Conservation (phyloP, 1,139 yeast genomes). For the Yamadazyma dendronema region DNA sequence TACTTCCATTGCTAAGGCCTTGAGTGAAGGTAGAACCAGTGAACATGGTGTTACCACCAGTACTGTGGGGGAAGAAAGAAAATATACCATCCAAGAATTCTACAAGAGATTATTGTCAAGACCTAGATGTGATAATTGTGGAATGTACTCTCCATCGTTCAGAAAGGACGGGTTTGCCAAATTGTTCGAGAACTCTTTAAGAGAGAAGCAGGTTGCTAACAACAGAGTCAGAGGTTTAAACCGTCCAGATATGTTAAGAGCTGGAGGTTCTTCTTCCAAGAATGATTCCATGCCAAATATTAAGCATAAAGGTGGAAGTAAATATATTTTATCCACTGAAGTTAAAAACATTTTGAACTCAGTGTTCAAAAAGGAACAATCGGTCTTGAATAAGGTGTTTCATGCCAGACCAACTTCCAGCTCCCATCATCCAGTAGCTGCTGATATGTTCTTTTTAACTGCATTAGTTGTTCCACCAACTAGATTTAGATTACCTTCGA, state of each 20-base stretch:
- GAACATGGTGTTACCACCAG: conserved; percentile 74
- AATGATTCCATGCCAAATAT: conserved; percentile 38
- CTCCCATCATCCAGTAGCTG: conserved; percentile 45
- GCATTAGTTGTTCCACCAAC: conserved; percentile 94
- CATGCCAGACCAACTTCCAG: conserved; percentile 66
- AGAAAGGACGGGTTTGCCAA: conserved; percentile 95
- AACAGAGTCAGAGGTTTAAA: conserved; percentile 78
- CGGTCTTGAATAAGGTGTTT: conserved; percentile 61
- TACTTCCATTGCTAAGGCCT: conserved; percentile 67
- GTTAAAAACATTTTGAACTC: conserved; percentile 73
- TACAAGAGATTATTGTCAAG: conserved; percentile 71
- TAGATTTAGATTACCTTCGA: conserved; percentile 93
- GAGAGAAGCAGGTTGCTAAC: conserved; percentile 75
- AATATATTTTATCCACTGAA: conserved; percentile 85
- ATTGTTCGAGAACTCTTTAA: conserved; percentile 83
- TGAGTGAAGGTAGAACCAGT: conserved; percentile 72
- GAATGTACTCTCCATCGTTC: conserved; percentile 89
- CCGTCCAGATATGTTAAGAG: conserved; percentile 68
- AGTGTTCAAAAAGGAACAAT: conserved; percentile 72
- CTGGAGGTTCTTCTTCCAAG: conserved; percentile 10
- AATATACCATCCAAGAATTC: conserved; percentile 68
- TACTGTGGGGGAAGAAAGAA: conserved; percentile 84
- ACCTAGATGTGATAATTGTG: conserved; percentile 92
- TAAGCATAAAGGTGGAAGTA: conserved; percentile 66
- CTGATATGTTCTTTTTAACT: conserved; percentile 91